Base-by-base conservation (phyloP, 2,329 filamentous ascomycete species). In the Diaporthe sp. region DNA sequence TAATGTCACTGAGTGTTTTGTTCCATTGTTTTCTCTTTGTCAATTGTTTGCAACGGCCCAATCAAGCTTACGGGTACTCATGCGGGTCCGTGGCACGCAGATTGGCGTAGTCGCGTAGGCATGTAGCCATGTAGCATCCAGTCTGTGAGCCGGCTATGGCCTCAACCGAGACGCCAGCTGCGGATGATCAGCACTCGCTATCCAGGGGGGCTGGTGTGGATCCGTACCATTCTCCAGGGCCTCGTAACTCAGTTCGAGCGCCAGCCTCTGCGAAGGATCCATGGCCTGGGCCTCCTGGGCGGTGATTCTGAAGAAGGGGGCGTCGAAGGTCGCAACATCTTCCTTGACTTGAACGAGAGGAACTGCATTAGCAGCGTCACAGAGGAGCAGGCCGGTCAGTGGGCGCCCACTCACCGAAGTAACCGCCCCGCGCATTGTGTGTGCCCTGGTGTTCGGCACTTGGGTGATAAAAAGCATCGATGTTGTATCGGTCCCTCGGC, bases 401-500 rank as follows among this genome's bases (percentile, higher is more conserved):
- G 7, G 37, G 44, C 25, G 31, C 28, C 31, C 47, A 53, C 44
- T 72, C 71, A 72, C 71, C 28, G 57, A 53, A 44, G 42, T 72
- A 42, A 31, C 71, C 57, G 42, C 47, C 17, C 58, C 71, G 70
- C 34, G 44, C 34, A 37, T 63, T 65, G n/a, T 63, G 57, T 20
- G 71, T 28, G 71, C 57, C 57, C n/a, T 55, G 71, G n/a, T 53
- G 42, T 17, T 72, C 47, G n/a, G 47, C 71, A 31, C 57, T 72
- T 60, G 71, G 58, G 47, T 72, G 58, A 51, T 72, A 76, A 58
- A 74, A 76, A 22, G 65, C 71, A 28, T 76, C 65, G 28, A 76
- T 67, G 53, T 78, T 76, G 61, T 71, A 77, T 49, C 75, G 75
- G 31, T 71, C 63, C 53, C 60, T 58, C 47, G 75, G 76, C 20